Evolutionary conservation across 164 flowering plant species (phyloP).

Genomic region (Houttuynia cordata): DNA sequence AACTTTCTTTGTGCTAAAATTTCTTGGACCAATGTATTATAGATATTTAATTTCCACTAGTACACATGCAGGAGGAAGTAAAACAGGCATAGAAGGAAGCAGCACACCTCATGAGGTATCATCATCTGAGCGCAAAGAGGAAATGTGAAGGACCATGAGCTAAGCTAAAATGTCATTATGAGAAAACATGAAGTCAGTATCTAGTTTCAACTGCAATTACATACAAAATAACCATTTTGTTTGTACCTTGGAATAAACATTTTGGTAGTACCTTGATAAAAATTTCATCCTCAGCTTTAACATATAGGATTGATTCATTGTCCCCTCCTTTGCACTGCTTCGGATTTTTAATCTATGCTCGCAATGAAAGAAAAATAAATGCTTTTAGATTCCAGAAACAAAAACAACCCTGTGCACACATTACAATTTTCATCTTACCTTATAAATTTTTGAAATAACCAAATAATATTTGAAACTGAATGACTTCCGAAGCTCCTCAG

Average conservation of each 20-base stretch:
- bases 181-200: not conserved
- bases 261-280: slow-evolving; percentile 46
- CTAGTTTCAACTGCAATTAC: not conserved
- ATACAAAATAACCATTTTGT: too few relatives aligned
- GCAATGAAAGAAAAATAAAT: too few relatives aligned
- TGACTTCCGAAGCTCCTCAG: slow-evolving; percentile 54
- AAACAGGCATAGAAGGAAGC: not conserved
- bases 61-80: not conserved
- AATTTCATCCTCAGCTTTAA: slow-evolving; percentile 87
- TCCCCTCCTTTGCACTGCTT: slow-evolving; percentile 14
- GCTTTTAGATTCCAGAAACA: not conserved
- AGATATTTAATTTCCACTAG: not conserved
- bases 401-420: slow-evolving; percentile 4
- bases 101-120: slow-evolving; percentile 46
- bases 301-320: slow-evolving; percentile 42
- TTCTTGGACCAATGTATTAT: not conserved
- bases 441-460: slow-evolving; percentile 35
- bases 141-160: slow-evolving; percentile 69
- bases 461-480: slow-evolving; percentile 58
- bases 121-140: slow-evolving; percentile 35
- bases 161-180: slow-evolving; percentile 38
- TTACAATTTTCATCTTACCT: slow-evolving; percentile 27
- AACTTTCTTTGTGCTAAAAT: not conserved
- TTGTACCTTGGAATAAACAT: too few relatives aligned
- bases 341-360: slow-evolving; percentile 29